These are phyloP conservation scores for Flaveria linearis DNA, from an alignment of 129 eudicot genomes.

Conservation along the genomic window DNA sequence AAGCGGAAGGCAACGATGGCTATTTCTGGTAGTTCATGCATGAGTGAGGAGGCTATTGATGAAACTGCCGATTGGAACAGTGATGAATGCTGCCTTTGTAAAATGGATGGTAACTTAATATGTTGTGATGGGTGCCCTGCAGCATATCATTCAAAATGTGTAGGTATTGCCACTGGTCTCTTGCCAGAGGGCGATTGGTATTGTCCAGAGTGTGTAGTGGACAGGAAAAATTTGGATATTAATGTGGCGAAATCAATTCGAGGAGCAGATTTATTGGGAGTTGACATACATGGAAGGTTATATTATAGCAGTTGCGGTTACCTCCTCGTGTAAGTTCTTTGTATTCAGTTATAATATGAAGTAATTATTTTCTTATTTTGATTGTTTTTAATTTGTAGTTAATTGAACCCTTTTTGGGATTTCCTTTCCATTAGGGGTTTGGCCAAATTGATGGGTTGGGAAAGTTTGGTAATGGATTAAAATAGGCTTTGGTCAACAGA, in stretches of 20 bases:
- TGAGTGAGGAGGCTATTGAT: conserved; percentile 58
- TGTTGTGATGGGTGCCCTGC: conserved; percentile 99
- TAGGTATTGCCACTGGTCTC: conserved; percentile 62
- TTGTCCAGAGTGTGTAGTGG: conserved; percentile 85
- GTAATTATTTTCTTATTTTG: conserved; percentile 17
- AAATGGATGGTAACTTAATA: conserved; percentile 91
- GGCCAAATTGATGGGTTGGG: background rate
- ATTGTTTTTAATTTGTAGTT: background rate
- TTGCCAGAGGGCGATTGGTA: conserved; percentile 98
- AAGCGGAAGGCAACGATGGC: conserved; percentile 45
- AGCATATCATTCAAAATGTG: conserved; percentile 89
- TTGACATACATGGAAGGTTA: conserved; percentile 66
- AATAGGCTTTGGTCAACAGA: background rate
- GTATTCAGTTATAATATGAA: background rate
- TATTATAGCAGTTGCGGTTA: conserved; percentile 79
- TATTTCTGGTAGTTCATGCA: conserved; percentile 49
- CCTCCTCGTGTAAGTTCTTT: conserved; percentile 82
- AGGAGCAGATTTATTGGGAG: conserved; percentile 78
- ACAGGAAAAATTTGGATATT: conserved; percentile 48
- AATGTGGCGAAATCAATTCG: conserved; percentile 54
- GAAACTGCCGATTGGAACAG: conserved; percentile 71
- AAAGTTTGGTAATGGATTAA: background rate
- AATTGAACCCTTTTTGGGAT: background rate
- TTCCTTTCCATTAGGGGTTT: background rate
- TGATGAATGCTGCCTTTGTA: conserved; percentile 92